Evolutionary conservation across 2,329 filamentous ascomycete genomes (phyloP).

Genomic region (Fusarium lateritium): DNA sequence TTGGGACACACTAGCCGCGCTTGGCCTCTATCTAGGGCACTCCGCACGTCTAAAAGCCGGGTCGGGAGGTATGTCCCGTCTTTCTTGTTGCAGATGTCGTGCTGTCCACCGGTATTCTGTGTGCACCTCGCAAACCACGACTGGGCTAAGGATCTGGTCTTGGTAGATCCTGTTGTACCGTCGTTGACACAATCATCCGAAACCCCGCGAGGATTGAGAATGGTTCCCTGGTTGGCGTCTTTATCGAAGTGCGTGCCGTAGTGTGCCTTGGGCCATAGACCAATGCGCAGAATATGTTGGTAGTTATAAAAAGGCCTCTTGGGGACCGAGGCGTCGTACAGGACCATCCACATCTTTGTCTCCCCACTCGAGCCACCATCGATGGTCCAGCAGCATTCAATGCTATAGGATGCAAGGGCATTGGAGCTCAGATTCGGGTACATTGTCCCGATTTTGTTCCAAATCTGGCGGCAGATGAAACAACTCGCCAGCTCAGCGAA

Average conservation of each 20-base stretch:
- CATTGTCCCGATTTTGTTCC: neutral
- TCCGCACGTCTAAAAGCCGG: neutral
- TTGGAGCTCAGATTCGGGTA: neutral
- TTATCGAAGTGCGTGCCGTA: neutral
- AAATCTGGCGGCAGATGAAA: neutral
- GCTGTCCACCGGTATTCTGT: neutral
- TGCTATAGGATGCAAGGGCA: neutral
- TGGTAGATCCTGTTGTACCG: neutral
- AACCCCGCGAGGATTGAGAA: neutral
- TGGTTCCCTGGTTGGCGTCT: neutral
- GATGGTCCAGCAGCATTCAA: constrained; percentile 5
- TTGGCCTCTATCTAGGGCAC: neutral
- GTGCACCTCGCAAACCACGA: neutral
- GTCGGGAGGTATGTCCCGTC: neutral
- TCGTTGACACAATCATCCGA: no score
- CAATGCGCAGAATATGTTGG: neutral
- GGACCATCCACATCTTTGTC: constrained; percentile 6
- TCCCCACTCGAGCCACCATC: neutral
- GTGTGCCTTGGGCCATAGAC: neutral
- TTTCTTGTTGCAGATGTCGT: neutral
- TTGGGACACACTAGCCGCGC: neutral
- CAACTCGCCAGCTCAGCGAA: neutral
- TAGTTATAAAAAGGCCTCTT: constrained; percentile 7
- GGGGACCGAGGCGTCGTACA: neutral
- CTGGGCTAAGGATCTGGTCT: neutral